phyloP scores from a whole-genome alignment of 2,329 filamentous ascomycete species.

The Apiospora kogelbergensis region DNA sequence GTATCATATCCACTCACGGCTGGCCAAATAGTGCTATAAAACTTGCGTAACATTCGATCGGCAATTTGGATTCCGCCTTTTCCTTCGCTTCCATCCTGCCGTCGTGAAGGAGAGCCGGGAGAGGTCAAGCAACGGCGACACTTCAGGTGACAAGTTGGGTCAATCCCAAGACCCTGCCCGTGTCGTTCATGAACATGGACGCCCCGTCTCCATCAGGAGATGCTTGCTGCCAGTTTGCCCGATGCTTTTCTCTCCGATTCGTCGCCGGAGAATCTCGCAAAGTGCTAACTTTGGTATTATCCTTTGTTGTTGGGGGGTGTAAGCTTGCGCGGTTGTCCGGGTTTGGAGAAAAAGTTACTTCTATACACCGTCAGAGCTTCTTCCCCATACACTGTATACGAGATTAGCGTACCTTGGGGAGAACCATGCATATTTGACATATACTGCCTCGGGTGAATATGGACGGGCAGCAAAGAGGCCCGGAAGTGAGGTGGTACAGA shows the following conservation, averaged over 20 bases:
- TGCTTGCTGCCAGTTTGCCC: not conserved
- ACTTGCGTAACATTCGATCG: slow-evolving; percentile 4
- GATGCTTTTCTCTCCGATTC: not conserved
- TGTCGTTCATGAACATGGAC: not conserved
- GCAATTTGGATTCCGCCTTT: not conserved
- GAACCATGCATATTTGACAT: not conserved
- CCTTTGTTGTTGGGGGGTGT: not conserved
- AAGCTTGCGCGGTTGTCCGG: not conserved
- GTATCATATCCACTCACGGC: slow-evolving; percentile 1
- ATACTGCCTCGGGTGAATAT: not conserved
- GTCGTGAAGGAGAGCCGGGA: not conserved
- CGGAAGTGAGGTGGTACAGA: not conserved
- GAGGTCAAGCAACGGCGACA: not conserved
- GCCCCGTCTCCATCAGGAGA: not conserved
- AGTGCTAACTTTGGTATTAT: not conserved
- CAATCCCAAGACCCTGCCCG: not conserved
- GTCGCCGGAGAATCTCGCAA: not conserved
- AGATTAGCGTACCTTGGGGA: not conserved
- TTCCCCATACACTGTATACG: not conserved
- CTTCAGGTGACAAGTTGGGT: not conserved
- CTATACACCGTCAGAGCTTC: slow-evolving; percentile 3
- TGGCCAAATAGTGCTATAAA: slow-evolving; percentile 1
- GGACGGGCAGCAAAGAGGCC: not conserved
- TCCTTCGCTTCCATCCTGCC: not conserved
- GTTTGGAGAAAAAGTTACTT: not conserved